phyloP scores from a whole-genome alignment of 2,329 filamentous ascomycete species.

The Trichophyton verrucosum region DNA sequence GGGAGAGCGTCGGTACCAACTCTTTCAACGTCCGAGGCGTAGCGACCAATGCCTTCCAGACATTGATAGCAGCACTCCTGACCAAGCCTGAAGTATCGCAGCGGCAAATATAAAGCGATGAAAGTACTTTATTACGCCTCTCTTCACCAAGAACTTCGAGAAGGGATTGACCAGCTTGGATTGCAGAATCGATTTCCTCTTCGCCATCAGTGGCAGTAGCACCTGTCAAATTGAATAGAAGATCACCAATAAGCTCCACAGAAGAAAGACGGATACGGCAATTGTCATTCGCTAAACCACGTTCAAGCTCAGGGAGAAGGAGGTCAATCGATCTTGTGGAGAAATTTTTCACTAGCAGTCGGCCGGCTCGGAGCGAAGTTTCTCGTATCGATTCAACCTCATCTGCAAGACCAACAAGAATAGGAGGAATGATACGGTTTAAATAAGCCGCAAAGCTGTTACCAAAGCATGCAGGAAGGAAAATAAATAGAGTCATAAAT shows the following conservation, averaged over 20 bases:
- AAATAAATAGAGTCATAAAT: conserved; percentile 99
- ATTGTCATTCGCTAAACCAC: conserved; percentile 91
- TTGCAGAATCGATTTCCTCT: conserved; percentile 60
- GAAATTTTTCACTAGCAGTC: conserved; percentile 96
- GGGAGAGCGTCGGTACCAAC: conserved; percentile 83
- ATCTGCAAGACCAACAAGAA: conserved; percentile 85
- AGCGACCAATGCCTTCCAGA: conserved; percentile 95
- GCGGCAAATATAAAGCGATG: conserved; percentile 93
- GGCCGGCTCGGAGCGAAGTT: conserved; percentile 85
- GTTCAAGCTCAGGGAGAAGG: conserved; percentile 83
- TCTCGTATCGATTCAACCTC: conserved; percentile 94
- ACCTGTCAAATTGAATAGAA: conserved; percentile 94
- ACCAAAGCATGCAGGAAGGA: conserved; percentile 95
- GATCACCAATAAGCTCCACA: conserved; percentile 89
- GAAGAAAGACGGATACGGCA: conserved; percentile 97
- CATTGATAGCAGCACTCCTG: conserved; percentile 73
- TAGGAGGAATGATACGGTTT: conserved; percentile 87
- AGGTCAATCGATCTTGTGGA: conserved; percentile 89
- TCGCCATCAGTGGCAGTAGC: conserved; percentile 72
- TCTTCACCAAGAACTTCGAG: conserved; percentile 90
- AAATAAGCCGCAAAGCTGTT: conserved; percentile 97
- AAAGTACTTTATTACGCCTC: conserved; percentile 91
- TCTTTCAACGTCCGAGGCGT: conserved; percentile 89
- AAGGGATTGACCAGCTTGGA: conserved; percentile 83
- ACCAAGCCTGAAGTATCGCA: conserved; percentile 92